Percentiles rank a stretch among this genome's conserved stretches.
These are phyloP conservation scores for Pseudogymnoascus sp. DNA, from an alignment of 2,329 filamentous ascomycete genomes.

Conservation along the genomic window DNA sequence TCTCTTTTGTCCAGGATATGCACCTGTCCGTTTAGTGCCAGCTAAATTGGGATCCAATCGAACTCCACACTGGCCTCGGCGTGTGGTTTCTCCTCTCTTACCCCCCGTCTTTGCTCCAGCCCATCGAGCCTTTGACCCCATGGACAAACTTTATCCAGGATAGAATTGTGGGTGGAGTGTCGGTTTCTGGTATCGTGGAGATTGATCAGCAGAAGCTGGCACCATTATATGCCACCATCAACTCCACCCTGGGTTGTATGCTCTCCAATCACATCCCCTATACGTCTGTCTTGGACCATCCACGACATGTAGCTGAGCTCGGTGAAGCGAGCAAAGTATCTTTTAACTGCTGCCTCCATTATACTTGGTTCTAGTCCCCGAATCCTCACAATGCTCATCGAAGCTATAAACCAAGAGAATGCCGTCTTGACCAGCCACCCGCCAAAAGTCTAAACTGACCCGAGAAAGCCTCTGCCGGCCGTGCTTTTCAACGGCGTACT, in stretches of 20 bases:
- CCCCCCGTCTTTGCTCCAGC: not conserved
- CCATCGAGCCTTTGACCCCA: not conserved
- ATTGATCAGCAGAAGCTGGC: not conserved
- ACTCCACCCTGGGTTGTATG: not conserved
- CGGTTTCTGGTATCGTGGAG: not conserved
- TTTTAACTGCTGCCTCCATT: not conserved
- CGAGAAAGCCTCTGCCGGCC: not conserved
- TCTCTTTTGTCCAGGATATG: not conserved
- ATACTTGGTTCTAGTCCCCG: not conserved
- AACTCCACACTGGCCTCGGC: not conserved
- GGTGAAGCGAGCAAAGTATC: not conserved
- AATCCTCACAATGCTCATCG: not conserved
- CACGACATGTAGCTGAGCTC: not conserved
- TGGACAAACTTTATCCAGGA: not conserved
- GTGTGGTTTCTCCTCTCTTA: conserved; percentile 5
- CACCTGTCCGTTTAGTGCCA: not conserved
- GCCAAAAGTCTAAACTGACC: not conserved
- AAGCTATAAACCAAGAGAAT: not conserved
- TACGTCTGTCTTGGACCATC: not conserved
- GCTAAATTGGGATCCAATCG: not conserved
- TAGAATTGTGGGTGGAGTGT: not conserved
- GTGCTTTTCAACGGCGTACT: not conserved
- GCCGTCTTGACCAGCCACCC: not conserved
- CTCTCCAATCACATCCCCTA: not conserved
- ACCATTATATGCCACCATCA: not conserved